These are phyloP conservation scores for Amyloporia xantha DNA, from an alignment of 768 basidiomycete species.

Conservation along the genomic window DNA sequence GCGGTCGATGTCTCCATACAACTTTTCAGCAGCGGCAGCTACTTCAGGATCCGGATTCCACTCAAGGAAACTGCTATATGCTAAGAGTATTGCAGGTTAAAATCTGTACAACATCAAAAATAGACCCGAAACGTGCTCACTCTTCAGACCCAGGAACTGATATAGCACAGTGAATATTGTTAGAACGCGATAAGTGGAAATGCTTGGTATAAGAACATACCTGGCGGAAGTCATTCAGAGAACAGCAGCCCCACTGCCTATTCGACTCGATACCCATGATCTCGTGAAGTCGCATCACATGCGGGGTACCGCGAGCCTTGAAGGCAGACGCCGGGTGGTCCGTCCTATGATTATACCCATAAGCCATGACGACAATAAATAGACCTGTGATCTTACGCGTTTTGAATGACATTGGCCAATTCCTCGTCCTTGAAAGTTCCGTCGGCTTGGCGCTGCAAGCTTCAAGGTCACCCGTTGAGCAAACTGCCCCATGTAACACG, in stretches of 20 bases:
- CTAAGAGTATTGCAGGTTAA: constrained; percentile 26
- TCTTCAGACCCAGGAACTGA: constrained; percentile 70
- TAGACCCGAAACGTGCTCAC: constrained; percentile 30
- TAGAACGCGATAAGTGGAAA: too few relatives aligned
- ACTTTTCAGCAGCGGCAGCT: constrained; percentile 63
- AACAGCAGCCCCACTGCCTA: constrained; percentile 75
- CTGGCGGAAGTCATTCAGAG: constrained; percentile 78
- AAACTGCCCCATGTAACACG: background rate
- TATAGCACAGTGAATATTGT: too few relatives aligned
- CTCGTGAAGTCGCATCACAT: constrained; percentile 67
- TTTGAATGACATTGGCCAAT: constrained; percentile 57
- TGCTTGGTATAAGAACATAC: constrained; percentile 22
- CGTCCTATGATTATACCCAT: constrained; percentile 38
- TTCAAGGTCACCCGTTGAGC: too few relatives aligned
- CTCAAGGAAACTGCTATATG: constrained; percentile 64
- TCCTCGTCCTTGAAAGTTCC: constrained; percentile 64
- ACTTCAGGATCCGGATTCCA: constrained; percentile 76
- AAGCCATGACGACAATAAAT: background rate
- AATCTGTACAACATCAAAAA: background rate
- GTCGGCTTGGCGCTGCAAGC: constrained; percentile 49
- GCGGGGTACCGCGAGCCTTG: constrained; percentile 69
- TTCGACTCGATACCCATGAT: constrained; percentile 80
- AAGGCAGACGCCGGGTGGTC: constrained; percentile 68
- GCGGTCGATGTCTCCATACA: constrained; percentile 70
- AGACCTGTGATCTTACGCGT: constrained; percentile 45